Evolutionary conservation across 2,329 filamentous ascomycete genomes (phyloP).

Genomic region (Passalora sequoiae): DNA sequence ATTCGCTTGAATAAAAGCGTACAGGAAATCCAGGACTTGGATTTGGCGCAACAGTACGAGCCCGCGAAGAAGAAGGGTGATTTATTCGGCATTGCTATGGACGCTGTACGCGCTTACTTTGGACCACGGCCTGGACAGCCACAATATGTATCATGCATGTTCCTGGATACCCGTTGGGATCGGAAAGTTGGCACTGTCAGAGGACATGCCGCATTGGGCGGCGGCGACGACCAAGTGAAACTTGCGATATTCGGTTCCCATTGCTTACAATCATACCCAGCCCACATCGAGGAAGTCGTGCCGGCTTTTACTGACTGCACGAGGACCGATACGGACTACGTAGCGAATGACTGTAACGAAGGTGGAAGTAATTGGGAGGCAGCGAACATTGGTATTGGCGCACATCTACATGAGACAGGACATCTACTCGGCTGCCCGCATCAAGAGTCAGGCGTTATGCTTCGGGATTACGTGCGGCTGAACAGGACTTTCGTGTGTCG

Average conservation of each 20-base stretch:
- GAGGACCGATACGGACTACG: conserved; percentile 70
- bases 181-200: conserved; percentile 61
- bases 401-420: conserved; percentile 84
- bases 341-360: conserved; percentile 82
- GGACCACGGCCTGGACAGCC: conserved; percentile 69
- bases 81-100: conserved; percentile 69
- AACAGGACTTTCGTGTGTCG: conserved; percentile 77
- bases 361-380: conserved; percentile 90
- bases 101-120: conserved; percentile 76
- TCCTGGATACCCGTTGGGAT: conserved; percentile 89
- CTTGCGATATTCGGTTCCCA: conserved; percentile 91
- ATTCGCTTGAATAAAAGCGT: conserved; percentile 79
- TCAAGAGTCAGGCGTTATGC: conserved; percentile 87
- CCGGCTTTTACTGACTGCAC: conserved; percentile 88
- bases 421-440: conserved; percentile 87
- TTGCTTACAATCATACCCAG: conserved; percentile 83
- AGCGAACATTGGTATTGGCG: conserved; percentile 89
- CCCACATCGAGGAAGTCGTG: conserved; percentile 81
- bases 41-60: conserved; percentile 71
- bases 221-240: conserved; percentile 65
- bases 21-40: conserved; percentile 71
- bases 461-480: conserved; percentile 76
- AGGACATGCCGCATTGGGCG: conserved; percentile 80
- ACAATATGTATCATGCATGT: conserved; percentile 78
- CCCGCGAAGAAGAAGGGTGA: conserved; percentile 65